Base-by-base conservation (phyloP, 2,329 filamentous ascomycete genomes). In the Xylariaceae sp. region DNA sequence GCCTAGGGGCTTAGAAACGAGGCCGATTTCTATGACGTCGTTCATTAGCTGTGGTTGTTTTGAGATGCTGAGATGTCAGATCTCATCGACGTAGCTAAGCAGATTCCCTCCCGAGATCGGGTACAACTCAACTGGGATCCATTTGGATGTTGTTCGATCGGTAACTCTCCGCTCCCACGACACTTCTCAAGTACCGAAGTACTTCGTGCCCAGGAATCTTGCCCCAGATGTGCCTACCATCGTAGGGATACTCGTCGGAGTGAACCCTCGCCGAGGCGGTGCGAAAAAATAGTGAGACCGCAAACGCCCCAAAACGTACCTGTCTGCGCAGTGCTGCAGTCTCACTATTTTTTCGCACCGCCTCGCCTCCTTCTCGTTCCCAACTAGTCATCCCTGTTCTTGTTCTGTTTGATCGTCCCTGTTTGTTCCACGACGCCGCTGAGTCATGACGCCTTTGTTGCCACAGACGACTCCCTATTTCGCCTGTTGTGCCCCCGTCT, bases 1-100 rank as follows among this genome's bases (percentile, higher is more conserved):
- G 11, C 4, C 13, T 1, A 48, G 51, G 23, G 23, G 23, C 23
- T 3, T 30, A 30, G 23, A 30, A 30, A 45, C 45, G 44, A 9
- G 56, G 42, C 51, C 59, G 59, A 55, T 9, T 23, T 59, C 57
- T 54, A 59, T 59, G 55, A 67, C 67, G 64, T 67, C 62, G 64
- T 67, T 64, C n/a, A 69, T 69, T 56, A 57, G 60, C 58, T 15
- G 9, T 10, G 37, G 37, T 42, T 10, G 9, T 42, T 11, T 9
- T 4, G 10, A 13, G 42, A 17, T 45, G 42, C 37, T 42, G 37
- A 42, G 37, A 15, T 45, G 42, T 42, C 9, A 42, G 37, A 42
- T 42, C 37, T 42, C 37, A 13, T 13, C 9, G 2, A 42, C 37
- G 37, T 42, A 9, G 7, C 5, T 45, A 13, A 6, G 13, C n/a